Percentiles rank a stretch among this genome's conserved stretches.
Evolutionary conservation across 306 rosid species (phyloP).

Genomic region (Cicer arietinum): DNA sequence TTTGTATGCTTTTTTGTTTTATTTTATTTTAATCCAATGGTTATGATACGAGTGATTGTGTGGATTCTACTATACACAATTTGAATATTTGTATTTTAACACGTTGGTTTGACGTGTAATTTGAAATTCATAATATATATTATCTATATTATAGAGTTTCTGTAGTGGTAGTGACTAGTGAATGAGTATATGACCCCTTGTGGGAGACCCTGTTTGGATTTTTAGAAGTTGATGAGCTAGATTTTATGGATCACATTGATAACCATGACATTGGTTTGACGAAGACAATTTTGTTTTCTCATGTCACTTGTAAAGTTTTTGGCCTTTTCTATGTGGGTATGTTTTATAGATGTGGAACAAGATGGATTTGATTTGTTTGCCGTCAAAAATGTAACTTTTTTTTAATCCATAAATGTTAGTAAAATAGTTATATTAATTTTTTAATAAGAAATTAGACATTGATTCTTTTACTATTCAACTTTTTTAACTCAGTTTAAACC

Average conservation of each 20-base stretch:
- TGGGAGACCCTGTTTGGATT: constrained; percentile 30
- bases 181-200: constrained; percentile 10
- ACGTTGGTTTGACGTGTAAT: constrained; percentile 31
- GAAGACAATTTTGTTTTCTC: constrained; percentile 22
- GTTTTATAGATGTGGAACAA: constrained; percentile 1
- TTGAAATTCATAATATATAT: not conserved
- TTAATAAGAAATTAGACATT: too few relatives aligned
- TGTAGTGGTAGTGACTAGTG: not conserved
- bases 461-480: too few relatives aligned
- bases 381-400: not conserved
- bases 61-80: not conserved
- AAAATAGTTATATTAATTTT: too few relatives aligned
- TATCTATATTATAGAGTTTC: not conserved
- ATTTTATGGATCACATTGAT: constrained; percentile 21
- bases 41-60: not conserved
- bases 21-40: not conserved
- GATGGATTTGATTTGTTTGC: not conserved
- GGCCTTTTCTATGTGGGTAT: constrained; percentile 2
- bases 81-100: constrained; percentile 15
- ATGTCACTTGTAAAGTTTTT: constrained; percentile 27
- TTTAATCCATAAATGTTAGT: too few relatives aligned
- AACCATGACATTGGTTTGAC: not conserved
- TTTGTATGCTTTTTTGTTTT: too few relatives aligned
- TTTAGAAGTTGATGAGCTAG: constrained; percentile 42
- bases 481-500: too few relatives aligned